Percentiles rank a stretch among this genome's conserved stretches.
Conservation (phyloP, 106 monocot species). For the Narthecium ossifragum region DNA sequence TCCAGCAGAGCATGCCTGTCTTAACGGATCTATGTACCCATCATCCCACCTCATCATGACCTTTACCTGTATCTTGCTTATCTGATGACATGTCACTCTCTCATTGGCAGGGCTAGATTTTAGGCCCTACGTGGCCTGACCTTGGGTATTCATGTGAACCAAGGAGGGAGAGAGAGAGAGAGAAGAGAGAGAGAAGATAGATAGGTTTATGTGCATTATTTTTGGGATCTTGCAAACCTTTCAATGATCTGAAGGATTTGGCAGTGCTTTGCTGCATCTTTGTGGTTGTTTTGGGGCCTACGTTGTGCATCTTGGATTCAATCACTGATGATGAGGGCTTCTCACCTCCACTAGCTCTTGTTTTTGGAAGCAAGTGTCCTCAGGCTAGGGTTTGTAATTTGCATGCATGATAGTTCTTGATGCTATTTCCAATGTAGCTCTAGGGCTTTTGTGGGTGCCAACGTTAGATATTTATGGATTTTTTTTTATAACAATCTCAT, state of each 20-base stretch:
- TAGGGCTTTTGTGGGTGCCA: too few relatives aligned
- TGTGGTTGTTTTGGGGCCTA: slow-evolving; percentile 27
- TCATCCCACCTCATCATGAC: not conserved
- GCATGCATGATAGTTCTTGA: too few relatives aligned
- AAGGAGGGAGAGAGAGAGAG: not conserved
- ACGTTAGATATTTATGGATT: too few relatives aligned
- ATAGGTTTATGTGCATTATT: not conserved
- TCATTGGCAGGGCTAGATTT: slow-evolving; percentile 33
- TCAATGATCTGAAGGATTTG: slow-evolving; percentile 13
- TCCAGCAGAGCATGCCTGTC: not conserved
- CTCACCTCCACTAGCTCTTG: too few relatives aligned
- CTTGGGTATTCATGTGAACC: slow-evolving; percentile 32
- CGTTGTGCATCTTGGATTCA: slow-evolving; percentile 37
- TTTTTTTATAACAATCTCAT: too few relatives aligned
- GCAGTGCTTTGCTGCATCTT: slow-evolving; percentile 1
- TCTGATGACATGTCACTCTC: slow-evolving; percentile 15
- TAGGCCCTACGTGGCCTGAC: slow-evolving; percentile 20
- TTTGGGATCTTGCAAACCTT: too few relatives aligned
- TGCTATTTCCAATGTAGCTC: too few relatives aligned
- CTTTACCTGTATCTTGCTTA: slow-evolving; percentile 33
- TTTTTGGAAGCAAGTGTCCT: too few relatives aligned
- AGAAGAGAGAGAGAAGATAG: not conserved
- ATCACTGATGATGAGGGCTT: slow-evolving; percentile 28
- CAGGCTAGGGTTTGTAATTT: too few relatives aligned
- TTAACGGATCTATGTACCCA: not conserved